Evolutionary conservation across 2,329 filamentous ascomycete species (phyloP), one percentile per base, ranked within the genome.

Genomic region (Knufia fluminis): DNA sequence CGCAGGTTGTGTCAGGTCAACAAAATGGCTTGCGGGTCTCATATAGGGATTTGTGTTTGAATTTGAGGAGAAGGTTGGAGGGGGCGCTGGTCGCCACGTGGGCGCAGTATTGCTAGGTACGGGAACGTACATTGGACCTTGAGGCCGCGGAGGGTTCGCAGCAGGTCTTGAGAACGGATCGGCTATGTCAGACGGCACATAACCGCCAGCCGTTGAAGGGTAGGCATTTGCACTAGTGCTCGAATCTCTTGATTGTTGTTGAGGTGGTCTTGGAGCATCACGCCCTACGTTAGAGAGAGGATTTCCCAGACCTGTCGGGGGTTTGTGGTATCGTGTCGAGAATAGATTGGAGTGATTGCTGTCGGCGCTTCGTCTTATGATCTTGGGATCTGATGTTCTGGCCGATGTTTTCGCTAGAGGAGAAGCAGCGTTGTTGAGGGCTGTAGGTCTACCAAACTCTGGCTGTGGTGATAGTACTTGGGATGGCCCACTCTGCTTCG

Each of bases 371-470:
- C 52, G 49, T 46, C 44, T 50, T 36, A 49, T 41, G 26, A 49
- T 45, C 38, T 49, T 48, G 17, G 53, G 54, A 36, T 52, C 54
- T 1, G 52, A 51, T 23, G 46, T 45, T 38, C 52, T 56, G 10
- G 58, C 54, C 39, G 60, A 26, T 14, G 59, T 60, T 49, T 71
- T 66, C 52, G 76, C 48, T 23, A 54, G 74, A 50, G 77, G 75
- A 71, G 65, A 53, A 55, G 65, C 23, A 55, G 57, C 42, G 58
- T 61, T 42, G 28, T 76, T 68, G 50, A 82, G 64, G 14, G 77
- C 75, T 53, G 77, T 80, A 1, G 79, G 69, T 57, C 76, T 74
- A 46, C 79, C 79, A 59, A 82, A 82, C 57, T 80, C 71, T 33
- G 74, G 69, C 26, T 69, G 65, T 12, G 48, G n/a, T 20, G 41